Evolutionary conservation across 2,329 filamentous ascomycete species (phyloP).

Genomic region (Ophiocordyceps polyrhachis-furcata): DNA sequence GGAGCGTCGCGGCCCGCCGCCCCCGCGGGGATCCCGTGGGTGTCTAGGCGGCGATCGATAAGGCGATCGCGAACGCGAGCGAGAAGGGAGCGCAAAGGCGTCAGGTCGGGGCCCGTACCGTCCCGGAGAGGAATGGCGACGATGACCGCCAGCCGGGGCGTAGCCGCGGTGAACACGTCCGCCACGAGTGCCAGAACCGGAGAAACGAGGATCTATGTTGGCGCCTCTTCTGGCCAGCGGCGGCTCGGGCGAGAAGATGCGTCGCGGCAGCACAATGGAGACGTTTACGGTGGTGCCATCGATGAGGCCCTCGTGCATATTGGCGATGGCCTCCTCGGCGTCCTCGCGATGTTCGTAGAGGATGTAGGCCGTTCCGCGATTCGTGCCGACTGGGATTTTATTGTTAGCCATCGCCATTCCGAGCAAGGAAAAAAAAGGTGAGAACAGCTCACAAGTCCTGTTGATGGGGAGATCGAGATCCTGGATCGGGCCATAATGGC

Average conservation of each 20-base stretch:
- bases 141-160: constrained; percentile 11
- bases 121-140: constrained; percentile 11
- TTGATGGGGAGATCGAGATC: constrained; percentile 86
- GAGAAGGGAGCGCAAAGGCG: constrained; percentile 42
- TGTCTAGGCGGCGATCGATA: constrained; percentile 18
- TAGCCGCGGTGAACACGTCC: constrained; percentile 12
- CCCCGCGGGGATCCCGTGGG: constrained; percentile 9
- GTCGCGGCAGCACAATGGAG: constrained; percentile 69
- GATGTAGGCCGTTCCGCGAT: constrained; percentile 87
- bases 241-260: constrained; percentile 65
- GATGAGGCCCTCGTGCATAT: constrained; percentile 96
- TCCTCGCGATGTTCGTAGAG: constrained; percentile 59
- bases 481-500: constrained; percentile 66
- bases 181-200: constrained; percentile 13
- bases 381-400: constrained; percentile 50
- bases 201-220: constrained; percentile 32
- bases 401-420: neutral
- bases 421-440: neutral
- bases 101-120: constrained; percentile 28
- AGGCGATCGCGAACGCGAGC: constrained; percentile 25
- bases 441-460: constrained; percentile 44
- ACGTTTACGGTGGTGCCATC: constrained; percentile 72
- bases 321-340: constrained; percentile 74
- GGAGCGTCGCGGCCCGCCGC: constrained; percentile 25
- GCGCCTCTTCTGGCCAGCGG: constrained; percentile 47